phyloP scores from a whole-genome alignment of 208 protist genomes.

The Entamoeba nuttalli region DNA sequence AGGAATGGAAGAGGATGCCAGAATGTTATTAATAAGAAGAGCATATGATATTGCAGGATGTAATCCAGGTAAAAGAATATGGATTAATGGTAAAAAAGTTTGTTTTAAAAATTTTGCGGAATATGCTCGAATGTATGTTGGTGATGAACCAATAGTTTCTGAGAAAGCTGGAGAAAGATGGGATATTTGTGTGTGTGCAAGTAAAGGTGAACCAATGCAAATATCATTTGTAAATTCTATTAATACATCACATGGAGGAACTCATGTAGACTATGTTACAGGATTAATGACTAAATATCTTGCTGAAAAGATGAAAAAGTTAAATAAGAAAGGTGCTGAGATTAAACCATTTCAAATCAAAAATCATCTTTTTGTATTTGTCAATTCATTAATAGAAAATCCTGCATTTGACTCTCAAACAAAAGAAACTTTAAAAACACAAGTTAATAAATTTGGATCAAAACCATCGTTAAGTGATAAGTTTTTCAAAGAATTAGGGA shows the following conservation, averaged over 20 bases:
- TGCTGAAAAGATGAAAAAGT: slow-evolving; percentile 65
- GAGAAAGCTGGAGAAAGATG: slow-evolving; percentile 59
- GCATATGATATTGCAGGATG: slow-evolving; percentile 92
- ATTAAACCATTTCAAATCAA: slow-evolving; percentile 88
- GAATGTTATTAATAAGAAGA: slow-evolving; percentile 79
- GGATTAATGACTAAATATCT: slow-evolving; percentile 73
- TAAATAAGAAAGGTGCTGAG: slow-evolving; percentile 30
- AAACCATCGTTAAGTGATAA: slow-evolving; percentile 13
- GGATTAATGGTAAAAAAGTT: slow-evolving; percentile 77
- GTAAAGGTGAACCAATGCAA: slow-evolving; percentile 73
- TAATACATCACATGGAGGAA: slow-evolving; percentile 88
- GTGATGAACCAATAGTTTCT: neutral
- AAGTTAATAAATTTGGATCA: slow-evolving; percentile 71
- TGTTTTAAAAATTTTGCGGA: slow-evolving; percentile 78
- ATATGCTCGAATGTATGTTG: slow-evolving; percentile 77
- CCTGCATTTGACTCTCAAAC: slow-evolving; percentile 98
- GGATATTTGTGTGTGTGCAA: slow-evolving; percentile 78
- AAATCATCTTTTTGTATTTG: slow-evolving; percentile 89
- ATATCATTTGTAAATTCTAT: slow-evolving; percentile 99
- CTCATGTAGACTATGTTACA: slow-evolving; percentile 89
- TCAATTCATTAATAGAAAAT: slow-evolving; percentile 97
- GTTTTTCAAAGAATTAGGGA: slow-evolving; percentile 56
- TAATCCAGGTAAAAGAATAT: slow-evolving; percentile 35
- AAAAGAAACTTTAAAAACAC: slow-evolving; percentile 92
- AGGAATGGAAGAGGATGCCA: slow-evolving; percentile 80